Evolutionary conservation across 2,329 filamentous ascomycete genomes (phyloP).

Genomic region (Paecilomyces niveus): DNA sequence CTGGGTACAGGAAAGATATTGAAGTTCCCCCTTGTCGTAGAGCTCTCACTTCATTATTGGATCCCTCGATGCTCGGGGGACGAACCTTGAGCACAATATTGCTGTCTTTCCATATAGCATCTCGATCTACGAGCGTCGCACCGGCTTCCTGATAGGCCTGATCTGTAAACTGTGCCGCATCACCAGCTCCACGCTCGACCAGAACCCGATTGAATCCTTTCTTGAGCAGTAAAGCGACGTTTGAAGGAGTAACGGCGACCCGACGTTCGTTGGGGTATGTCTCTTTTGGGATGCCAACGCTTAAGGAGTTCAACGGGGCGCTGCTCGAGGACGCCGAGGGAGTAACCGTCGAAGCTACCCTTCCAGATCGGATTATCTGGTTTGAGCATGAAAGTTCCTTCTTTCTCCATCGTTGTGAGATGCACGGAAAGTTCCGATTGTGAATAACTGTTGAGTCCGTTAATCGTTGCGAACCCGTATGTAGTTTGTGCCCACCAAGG

Average conservation of each 20-base stretch:
- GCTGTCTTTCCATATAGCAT: constrained; percentile 63
- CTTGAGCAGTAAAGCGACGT: constrained; percentile 73
- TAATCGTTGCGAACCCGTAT: not conserved
- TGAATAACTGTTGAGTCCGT: not conserved
- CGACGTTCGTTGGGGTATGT: constrained; percentile 72
- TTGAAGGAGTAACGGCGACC: constrained; percentile 77
- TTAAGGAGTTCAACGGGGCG: constrained; percentile 61
- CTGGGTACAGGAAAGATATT: constrained; percentile 76
- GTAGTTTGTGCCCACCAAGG: not conserved
- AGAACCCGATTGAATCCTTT: constrained; percentile 75
- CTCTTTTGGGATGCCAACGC: constrained; percentile 72
- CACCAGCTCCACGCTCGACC: constrained; percentile 74
- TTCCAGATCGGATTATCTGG: not conserved
- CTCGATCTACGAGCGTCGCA: constrained; percentile 64
- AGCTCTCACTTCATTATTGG: constrained; percentile 58
- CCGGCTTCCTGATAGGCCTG: constrained; percentile 70
- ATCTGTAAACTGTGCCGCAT: constrained; percentile 69
- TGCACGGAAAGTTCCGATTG: not conserved
- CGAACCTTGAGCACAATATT: constrained; percentile 83
- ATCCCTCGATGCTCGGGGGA: constrained; percentile 54
- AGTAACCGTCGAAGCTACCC: not conserved
- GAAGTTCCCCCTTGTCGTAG: constrained; percentile 65
- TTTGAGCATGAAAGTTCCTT: not conserved
- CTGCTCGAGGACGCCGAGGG: constrained; percentile 9
- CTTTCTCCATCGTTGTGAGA: not conserved